phyloP scores from a whole-genome alignment of 2,329 filamentous ascomycete species.

The Cladobotryum protrusum region DNA sequence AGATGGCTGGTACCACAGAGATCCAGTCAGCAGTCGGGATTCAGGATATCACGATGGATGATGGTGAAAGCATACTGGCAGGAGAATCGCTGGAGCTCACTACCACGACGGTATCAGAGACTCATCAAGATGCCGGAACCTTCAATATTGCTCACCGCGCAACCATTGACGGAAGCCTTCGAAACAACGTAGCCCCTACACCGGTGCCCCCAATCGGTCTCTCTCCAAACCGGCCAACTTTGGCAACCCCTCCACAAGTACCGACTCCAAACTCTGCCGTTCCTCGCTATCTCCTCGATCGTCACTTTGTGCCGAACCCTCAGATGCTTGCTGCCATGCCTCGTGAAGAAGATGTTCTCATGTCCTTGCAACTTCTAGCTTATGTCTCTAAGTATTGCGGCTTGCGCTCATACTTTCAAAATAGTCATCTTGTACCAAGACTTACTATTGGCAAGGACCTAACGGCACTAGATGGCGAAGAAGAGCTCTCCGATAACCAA shows the following conservation, averaged over 20 bases:
- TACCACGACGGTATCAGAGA: conserved; percentile 73
- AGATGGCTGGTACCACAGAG: conserved; percentile 73
- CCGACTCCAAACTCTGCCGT: conserved; percentile 64
- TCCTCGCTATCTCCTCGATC: conserved; percentile 73
- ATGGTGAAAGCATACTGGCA: conserved; percentile 72
- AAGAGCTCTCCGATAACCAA: conserved; percentile 34
- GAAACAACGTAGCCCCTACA: conserved; percentile 63
- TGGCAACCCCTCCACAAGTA: conserved; percentile 69
- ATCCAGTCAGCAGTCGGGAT: conserved; percentile 79
- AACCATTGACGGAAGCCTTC: conserved; percentile 76
- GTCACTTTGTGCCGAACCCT: conserved; percentile 60
- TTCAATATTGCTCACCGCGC: conserved; percentile 91
- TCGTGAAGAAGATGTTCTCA: conserved; percentile 92
- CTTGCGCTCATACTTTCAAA: conserved; percentile 88
- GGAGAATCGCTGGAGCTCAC: conserved; percentile 67
- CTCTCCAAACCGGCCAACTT: conserved; percentile 64
- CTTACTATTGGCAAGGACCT: conserved; percentile 87
- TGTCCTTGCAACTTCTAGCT: conserved; percentile 92
- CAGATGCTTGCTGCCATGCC: conserved; percentile 87
- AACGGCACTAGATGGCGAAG: conserved; percentile 68
- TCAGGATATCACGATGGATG: conserved; percentile 73
- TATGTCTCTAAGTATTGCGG: conserved; percentile 99
- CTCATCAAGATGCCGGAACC: conserved; percentile 73
- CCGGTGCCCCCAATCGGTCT: conserved; percentile 63
- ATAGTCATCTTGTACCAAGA: conserved; percentile 85